phyloP scores from a whole-genome alignment of 2,329 filamentous ascomycete species.

The Hymenoscyphus repandus region DNA sequence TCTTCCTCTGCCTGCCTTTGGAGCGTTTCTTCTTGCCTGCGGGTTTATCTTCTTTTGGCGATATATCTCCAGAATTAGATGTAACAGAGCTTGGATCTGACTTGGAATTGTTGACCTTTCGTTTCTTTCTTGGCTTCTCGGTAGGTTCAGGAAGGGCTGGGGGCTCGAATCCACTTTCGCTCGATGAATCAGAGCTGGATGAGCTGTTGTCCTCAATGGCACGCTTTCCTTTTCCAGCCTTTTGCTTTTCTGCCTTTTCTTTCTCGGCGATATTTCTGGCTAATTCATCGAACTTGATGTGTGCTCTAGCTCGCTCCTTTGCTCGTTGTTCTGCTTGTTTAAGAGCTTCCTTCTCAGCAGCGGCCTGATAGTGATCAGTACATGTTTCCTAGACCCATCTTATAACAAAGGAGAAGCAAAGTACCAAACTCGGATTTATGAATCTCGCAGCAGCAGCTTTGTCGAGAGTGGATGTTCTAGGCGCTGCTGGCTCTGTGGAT shows the following conservation, averaged over 20 bases:
- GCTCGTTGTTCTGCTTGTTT: slow-evolving; percentile 44
- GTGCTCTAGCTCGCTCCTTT: slow-evolving; percentile 44
- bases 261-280: slow-evolving; percentile 34
- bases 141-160: neutral
- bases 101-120: slow-evolving; percentile 23
- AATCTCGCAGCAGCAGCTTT: slow-evolving; percentile 76
- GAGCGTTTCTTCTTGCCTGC: slow-evolving; percentile 1
- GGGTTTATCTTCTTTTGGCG: slow-evolving; percentile 3
- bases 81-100: slow-evolving; percentile 7
- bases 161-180: slow-evolving; percentile 10
- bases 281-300: slow-evolving; percentile 40
- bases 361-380: slow-evolving; percentile 23
- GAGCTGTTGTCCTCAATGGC: slow-evolving; percentile 2
- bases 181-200: slow-evolving; percentile 10
- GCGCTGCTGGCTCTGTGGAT: slow-evolving; percentile 58
- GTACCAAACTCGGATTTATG: slow-evolving; percentile 73
- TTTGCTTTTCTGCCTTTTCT: slow-evolving; percentile 30
- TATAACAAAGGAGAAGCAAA: slow-evolving; percentile 24
- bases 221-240: slow-evolving; percentile 14
- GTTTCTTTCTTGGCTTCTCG: slow-evolving; percentile 25
- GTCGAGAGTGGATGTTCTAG: slow-evolving; percentile 50
- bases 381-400: too few relatives aligned
- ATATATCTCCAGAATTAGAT: slow-evolving; percentile 11
- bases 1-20: slow-evolving; percentile 6
- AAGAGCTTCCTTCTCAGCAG: slow-evolving; percentile 45